Percentiles rank a stretch among this genome's conserved stretches.
phyloP scores from a whole-genome alignment of 345 rosid genomes.

The Corchorus olitorius region DNA sequence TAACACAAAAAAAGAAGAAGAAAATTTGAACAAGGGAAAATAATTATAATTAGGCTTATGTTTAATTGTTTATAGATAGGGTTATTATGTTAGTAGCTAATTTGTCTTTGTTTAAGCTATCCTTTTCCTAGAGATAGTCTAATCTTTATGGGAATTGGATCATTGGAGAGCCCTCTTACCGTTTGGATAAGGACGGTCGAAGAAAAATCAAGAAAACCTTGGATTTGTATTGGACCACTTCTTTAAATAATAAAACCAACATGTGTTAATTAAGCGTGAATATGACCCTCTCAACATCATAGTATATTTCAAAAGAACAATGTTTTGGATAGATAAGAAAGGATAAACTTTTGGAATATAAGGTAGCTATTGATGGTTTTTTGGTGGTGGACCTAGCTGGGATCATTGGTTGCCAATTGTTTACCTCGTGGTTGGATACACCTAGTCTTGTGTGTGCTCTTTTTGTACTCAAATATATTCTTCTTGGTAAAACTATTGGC shows the following conservation, averaged over 20 bases:
- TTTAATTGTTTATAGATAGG: too few relatives aligned
- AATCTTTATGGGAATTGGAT: background rate
- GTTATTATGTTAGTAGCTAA: too few relatives aligned
- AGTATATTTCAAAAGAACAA: background rate
- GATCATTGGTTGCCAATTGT: background rate
- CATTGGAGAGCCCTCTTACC: background rate
- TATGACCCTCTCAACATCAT: background rate
- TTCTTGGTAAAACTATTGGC: too few relatives aligned
- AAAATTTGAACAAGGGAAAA: too few relatives aligned
- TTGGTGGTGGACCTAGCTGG: background rate
- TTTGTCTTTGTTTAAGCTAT: too few relatives aligned
- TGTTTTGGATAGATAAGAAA: background rate
- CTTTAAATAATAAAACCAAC: too few relatives aligned
- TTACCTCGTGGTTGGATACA: background rate
- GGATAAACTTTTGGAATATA: background rate
- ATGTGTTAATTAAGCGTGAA: background rate
- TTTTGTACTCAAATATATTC: too few relatives aligned
- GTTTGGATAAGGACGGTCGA: background rate
- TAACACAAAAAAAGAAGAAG: too few relatives aligned
- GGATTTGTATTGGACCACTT: background rate
- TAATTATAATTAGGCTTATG: too few relatives aligned
- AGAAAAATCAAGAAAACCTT: background rate
- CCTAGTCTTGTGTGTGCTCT: background rate
- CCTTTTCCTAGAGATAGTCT: background rate
- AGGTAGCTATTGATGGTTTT: constrained; percentile 23